Percentiles rank a stretch among this genome's conserved stretches.
phyloP scores from a whole-genome alignment of 2,329 filamentous ascomycete species.

The Apiospora saccharicola region DNA sequence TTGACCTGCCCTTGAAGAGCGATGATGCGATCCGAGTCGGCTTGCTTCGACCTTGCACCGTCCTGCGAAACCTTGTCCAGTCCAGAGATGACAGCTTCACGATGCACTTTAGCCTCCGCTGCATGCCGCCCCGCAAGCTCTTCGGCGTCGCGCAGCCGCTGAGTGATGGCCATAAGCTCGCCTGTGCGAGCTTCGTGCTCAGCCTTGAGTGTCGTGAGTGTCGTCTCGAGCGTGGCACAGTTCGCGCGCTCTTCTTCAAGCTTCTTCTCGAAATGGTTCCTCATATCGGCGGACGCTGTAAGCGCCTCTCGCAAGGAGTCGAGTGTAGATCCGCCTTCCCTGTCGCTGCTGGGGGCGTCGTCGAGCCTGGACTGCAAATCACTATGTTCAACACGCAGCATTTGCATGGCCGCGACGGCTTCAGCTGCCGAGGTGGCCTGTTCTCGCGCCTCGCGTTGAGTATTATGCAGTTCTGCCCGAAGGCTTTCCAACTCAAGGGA shows the following conservation, averaged over 20 bases:
- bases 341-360: conserved; percentile 70
- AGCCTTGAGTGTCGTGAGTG: conserved; percentile 76
- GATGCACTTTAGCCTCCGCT: conserved; percentile 85
- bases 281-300: conserved; percentile 79
- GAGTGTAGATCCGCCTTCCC: conserved; percentile 69
- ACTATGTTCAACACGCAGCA: conserved; percentile 86
- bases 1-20: conserved; percentile 83
- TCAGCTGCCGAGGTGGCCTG: conserved; percentile 81
- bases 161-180: conserved; percentile 77
- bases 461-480: conserved; percentile 83
- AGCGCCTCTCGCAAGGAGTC: conserved; percentile 80
- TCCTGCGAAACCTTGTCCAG: conserved; percentile 76
- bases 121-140: conserved; percentile 88
- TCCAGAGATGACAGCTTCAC: conserved; percentile 81
- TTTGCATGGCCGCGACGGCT: conserved; percentile 74
- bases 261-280: conserved; percentile 77
- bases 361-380: conserved; percentile 75
- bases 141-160: conserved; percentile 83
- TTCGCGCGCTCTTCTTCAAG: conserved; percentile 83
- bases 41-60: conserved; percentile 53
- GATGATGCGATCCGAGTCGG: conserved; percentile 69
- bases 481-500: conserved; percentile 85
- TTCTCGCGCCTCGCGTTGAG: conserved; percentile 80
- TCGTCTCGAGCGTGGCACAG: conserved; percentile 77
- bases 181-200: conserved; percentile 83